phyloP scores from a whole-genome alignment of 441 rosid species.

The Geranium incanum region DNA sequence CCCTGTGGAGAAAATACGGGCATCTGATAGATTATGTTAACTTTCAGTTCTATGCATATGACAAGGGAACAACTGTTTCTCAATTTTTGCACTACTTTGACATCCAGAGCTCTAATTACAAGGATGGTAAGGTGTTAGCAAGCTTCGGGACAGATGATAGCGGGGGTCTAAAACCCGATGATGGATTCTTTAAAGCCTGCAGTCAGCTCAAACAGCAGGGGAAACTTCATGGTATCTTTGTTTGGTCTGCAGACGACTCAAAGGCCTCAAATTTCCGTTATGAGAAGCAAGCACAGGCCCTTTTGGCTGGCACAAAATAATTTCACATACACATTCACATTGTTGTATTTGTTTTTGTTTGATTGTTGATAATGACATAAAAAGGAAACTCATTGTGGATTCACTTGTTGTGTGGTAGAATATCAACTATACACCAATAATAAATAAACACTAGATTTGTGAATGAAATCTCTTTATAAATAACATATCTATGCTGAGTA shows the following conservation, averaged over 20 bases:
- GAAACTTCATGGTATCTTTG: conserved; percentile 43
- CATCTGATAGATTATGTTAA: conserved; percentile 48
- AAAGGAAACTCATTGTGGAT: neutral
- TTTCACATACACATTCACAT: neutral
- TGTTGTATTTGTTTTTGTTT: neutral
- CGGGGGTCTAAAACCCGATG: conserved; percentile 38
- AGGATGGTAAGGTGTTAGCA: conserved; percentile 32
- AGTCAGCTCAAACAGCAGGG: conserved; percentile 22
- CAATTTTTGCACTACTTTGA: conserved; percentile 32
- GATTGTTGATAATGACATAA: neutral
- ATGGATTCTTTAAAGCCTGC: conserved; percentile 42
- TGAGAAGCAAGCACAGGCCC: conserved; percentile 32
- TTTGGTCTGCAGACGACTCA: conserved; percentile 53
- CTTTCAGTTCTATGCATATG: conserved; percentile 50
- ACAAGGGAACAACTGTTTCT: conserved; percentile 29
- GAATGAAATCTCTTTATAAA: neutral
- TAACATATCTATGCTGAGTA: no score
- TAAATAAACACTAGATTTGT: neutral
- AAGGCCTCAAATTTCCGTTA: conserved; percentile 29
- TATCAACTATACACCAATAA: neutral
- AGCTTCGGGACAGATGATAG: conserved; percentile 44
- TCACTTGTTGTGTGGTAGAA: neutral
- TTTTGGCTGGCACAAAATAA: conserved; percentile 26
- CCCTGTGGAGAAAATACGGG: conserved; percentile 43
- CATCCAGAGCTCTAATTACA: conserved; percentile 33